A percentile compares a stretch with the other conserved stretches of the same genome.
Conservation (phyloP, 2,329 filamentous ascomycete genomes). For the Ophiostoma himal-ulmi region DNA sequence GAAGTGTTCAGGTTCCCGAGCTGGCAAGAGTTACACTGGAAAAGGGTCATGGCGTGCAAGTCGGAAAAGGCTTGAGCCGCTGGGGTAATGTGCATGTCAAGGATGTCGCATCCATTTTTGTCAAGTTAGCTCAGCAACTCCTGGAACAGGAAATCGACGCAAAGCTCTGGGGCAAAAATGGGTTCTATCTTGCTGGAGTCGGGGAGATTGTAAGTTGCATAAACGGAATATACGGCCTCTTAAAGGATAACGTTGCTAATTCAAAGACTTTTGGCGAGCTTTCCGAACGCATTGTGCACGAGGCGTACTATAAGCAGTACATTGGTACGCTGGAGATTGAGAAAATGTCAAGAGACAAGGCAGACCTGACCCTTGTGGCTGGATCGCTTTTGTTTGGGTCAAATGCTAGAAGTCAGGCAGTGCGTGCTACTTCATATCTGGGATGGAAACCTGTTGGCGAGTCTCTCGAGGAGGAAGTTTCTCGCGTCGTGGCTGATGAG, state of each 20-base stretch:
- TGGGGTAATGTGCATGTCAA: neutral
- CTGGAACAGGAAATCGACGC: neutral
- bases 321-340: neutral
- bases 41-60: neutral
- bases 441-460: neutral
- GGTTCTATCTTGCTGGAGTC: neutral
- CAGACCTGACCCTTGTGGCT: neutral
- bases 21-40: neutral
- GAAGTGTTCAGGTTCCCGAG: neutral
- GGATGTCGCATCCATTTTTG: neutral
- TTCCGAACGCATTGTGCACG: neutral
- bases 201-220: neutral
- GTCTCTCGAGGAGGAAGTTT: neutral
- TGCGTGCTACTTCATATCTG: neutral
- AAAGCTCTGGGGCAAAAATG: neutral
- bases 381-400: neutral
- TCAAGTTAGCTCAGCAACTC: neutral
- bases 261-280: neutral
- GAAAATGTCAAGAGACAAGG: neutral
- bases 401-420: neutral
- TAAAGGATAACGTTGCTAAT: neutral
- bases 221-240: neutral
- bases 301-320: neutral
- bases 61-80: neutral
- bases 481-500: neutral